These are phyloP conservation scores for Fonsecaea pedrosoi DNA, from an alignment of 2,329 filamentous ascomycete species.

Conservation along the genomic window DNA sequence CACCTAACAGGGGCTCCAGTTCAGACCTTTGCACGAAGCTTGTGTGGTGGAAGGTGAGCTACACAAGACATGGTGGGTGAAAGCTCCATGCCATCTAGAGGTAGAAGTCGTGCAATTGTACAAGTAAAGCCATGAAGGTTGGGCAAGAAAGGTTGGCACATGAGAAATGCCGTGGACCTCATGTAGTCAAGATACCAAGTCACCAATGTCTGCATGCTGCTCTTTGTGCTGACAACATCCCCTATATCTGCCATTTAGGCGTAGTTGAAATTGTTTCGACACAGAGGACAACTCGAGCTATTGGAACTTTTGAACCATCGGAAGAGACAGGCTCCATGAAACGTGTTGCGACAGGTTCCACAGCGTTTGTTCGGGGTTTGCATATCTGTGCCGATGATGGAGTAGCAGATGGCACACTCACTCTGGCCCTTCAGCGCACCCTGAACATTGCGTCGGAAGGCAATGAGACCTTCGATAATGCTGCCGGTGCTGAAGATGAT, in stretches of 20 bases:
- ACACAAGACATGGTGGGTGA: too few species aligned
- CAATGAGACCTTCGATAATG: slow-evolving; percentile 82
- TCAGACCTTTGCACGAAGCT: too few species aligned
- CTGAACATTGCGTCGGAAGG: slow-evolving; percentile 85
- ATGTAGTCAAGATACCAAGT: neutral
- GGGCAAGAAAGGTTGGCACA: neutral
- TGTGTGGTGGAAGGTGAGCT: too few species aligned
- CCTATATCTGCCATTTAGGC: slow-evolving; percentile 44
- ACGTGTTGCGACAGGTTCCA: slow-evolving; percentile 89
- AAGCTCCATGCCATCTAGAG: too few species aligned
- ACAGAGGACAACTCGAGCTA: slow-evolving; percentile 89
- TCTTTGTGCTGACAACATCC: neutral
- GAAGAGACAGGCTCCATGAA: slow-evolving; percentile 88
- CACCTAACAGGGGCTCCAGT: too few species aligned
- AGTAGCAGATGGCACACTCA: slow-evolving; percentile 97
- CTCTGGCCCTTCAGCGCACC: slow-evolving; percentile 89
- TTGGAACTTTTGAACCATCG: slow-evolving; percentile 97
- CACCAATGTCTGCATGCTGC: neutral
- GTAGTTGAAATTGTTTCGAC: slow-evolving; percentile 82
- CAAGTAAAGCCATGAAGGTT: neutral
- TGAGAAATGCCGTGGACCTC: neutral
- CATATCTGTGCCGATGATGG: slow-evolving; percentile 86
- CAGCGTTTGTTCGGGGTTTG: slow-evolving; percentile 91
- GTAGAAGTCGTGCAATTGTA: too few species aligned
- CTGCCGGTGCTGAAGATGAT: slow-evolving; percentile 92